phyloP scores from a whole-genome alignment of 1,139 yeast genomes.

The Pichia terricola region DNA sequence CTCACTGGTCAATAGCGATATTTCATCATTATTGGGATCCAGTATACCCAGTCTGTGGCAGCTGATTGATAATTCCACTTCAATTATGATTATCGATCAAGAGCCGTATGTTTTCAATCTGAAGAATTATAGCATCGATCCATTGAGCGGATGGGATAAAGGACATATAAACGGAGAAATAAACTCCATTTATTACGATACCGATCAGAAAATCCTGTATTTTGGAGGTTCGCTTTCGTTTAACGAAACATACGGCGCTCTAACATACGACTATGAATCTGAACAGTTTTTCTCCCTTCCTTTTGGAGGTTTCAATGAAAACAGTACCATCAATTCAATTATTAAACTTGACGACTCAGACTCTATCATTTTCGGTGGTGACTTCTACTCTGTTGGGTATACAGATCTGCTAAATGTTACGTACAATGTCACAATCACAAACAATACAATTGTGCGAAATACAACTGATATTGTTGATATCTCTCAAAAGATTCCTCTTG shows the following conservation, averaged over 20 bases:
- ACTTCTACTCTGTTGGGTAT: slow-evolving; percentile 55
- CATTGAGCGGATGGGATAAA: slow-evolving; percentile 21
- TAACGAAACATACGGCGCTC: slow-evolving; percentile 48
- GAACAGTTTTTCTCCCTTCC: slow-evolving; percentile 41
- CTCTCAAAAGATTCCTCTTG: slow-evolving; percentile 12
- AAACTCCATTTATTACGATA: slow-evolving; percentile 39
- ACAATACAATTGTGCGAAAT: slow-evolving; percentile 16
- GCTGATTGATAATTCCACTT: slow-evolving; percentile 1
- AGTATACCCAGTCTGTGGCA: slow-evolving; percentile 9
- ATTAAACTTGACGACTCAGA: slow-evolving; percentile 34
- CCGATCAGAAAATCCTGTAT: slow-evolving; percentile 44
- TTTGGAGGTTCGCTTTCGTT: slow-evolving; percentile 72
- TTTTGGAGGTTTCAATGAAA: slow-evolving; percentile 68
- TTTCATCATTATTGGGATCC: neutral
- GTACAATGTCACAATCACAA: slow-evolving; percentile 15
- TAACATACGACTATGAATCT: slow-evolving; percentile 50
- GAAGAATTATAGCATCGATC: neutral
- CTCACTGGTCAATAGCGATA: neutral
- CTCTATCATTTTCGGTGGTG: slow-evolving; percentile 72
- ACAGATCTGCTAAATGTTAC: slow-evolving; percentile 34
- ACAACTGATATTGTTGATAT: slow-evolving; percentile 14
- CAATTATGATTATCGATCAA: slow-evolving; percentile 14
- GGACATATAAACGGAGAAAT: slow-evolving; percentile 38
- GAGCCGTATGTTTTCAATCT: slow-evolving; percentile 15
- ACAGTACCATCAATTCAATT: slow-evolving; percentile 59